These are phyloP conservation scores for Ceratocystis destructans DNA, from an alignment of 2,329 filamentous ascomycete species.

Conservation along the genomic window DNA sequence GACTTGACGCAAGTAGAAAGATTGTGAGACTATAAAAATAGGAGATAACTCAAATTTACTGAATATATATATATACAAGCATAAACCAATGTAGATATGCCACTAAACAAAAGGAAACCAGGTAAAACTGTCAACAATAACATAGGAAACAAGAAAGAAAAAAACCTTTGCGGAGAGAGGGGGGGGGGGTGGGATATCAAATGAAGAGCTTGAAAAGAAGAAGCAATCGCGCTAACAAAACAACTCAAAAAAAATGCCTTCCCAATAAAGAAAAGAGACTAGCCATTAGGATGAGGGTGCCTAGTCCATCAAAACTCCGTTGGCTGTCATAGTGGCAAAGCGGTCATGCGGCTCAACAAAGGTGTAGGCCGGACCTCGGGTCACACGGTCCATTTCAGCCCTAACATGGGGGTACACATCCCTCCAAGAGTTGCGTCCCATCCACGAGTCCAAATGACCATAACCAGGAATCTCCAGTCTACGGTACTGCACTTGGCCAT, in stretches of 20 bases:
- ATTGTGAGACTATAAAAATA: slow-evolving; percentile 25
- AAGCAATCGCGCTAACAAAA: neutral
- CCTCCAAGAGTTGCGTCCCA: slow-evolving; percentile 44
- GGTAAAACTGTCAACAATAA: slow-evolving; percentile 6
- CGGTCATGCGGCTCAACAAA: slow-evolving; percentile 33
- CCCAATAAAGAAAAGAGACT: slow-evolving; percentile 2
- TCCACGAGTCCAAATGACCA: slow-evolving; percentile 49
- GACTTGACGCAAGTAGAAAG: slow-evolving; percentile 42
- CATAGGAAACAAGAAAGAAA: slow-evolving; percentile 10
- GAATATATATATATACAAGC: neutral
- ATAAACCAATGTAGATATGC: neutral
- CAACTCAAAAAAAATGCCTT: neutral
- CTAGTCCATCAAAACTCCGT: slow-evolving; percentile 30
- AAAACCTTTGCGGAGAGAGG: neutral
- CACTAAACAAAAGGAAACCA: neutral
- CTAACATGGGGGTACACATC: slow-evolving; percentile 46
- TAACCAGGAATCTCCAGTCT: slow-evolving; percentile 42
- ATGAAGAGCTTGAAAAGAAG: neutral
- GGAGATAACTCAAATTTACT: neutral
- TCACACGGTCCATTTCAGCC: slow-evolving; percentile 41
- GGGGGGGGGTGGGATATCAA: neutral
- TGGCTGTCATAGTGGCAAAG: slow-evolving; percentile 31
- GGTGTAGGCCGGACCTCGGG: slow-evolving; percentile 30
- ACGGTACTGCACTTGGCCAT: slow-evolving; percentile 33
- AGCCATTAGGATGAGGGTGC: neutral